These are phyloP conservation scores for Mycena sanguinolenta DNA, from an alignment of 768 basidiomycete genomes.

Conservation along the genomic window DNA sequence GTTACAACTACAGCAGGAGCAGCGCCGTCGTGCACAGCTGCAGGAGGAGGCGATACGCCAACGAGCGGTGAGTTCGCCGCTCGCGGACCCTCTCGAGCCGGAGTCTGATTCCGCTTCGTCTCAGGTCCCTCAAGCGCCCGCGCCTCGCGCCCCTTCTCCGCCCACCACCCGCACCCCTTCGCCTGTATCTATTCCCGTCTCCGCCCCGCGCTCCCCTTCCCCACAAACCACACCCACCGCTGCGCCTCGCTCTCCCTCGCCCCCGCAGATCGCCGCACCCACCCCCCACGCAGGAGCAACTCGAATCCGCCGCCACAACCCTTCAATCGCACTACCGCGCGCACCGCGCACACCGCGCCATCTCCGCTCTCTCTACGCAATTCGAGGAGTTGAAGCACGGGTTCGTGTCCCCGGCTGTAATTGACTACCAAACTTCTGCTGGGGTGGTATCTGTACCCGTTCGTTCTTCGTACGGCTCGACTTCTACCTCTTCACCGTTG, in stretches of 20 bases:
- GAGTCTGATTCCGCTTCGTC: conserved; percentile 7
- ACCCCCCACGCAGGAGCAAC: too few relatives aligned
- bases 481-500: conserved; percentile 22
- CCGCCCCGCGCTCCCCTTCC: conserved; percentile 35
- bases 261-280: too few relatives aligned
- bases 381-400: conserved; percentile 58
- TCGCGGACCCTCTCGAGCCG: conserved; percentile 4
- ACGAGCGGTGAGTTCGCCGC: conserved; percentile 23
- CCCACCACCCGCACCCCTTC: conserved; percentile 10
- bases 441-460: conserved; percentile 46
- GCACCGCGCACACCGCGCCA: conserved; percentile 54
- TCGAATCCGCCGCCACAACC: conserved; percentile 57
- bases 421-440: conserved; percentile 63
- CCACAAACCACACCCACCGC: too few relatives aligned
- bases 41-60: too few relatives aligned
- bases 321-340: conserved; percentile 65
- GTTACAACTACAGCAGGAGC: conserved; percentile 39
- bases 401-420: conserved; percentile 59
- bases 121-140: conserved; percentile 15
- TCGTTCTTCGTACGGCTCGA: conserved; percentile 34
- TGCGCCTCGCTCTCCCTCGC: too few relatives aligned
- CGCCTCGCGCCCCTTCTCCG: conserved; percentile 32
- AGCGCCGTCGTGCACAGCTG: conserved; percentile 11
- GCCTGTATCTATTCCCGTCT: conserved; percentile 11
- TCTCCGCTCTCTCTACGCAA: conserved; percentile 55